Percentiles rank a stretch among this genome's conserved stretches.
Evolutionary conservation across 2,329 filamentous ascomycete species (phyloP).

Genomic region (Alternaria incomplexa): DNA sequence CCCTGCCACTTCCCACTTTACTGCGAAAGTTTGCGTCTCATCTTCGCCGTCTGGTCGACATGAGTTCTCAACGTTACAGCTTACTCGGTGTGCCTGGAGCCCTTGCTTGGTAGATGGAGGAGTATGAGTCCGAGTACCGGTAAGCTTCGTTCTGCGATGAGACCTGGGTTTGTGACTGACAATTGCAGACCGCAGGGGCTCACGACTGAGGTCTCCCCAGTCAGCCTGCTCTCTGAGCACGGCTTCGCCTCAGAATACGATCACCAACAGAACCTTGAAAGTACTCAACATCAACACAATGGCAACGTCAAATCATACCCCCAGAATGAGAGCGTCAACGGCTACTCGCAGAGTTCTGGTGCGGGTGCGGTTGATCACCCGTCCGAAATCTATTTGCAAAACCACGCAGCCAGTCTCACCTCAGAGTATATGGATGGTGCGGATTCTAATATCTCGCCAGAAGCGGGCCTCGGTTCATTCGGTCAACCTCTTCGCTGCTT

Average conservation of each 20-base stretch:
- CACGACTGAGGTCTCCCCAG: not conserved
- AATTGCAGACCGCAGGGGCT: not conserved
- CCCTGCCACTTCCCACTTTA: not conserved
- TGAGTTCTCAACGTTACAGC: not conserved
- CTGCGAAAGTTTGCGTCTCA: not conserved
- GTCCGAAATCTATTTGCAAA: not conserved
- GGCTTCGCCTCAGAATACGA: not conserved
- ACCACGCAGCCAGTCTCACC: not conserved
- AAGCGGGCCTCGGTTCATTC: not conserved
- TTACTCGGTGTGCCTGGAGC: not conserved
- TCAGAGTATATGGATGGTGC: not conserved
- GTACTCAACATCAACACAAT: not conserved
- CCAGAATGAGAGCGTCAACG: too few relatives aligned
- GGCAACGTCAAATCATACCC: not conserved
- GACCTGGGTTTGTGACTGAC: not conserved
- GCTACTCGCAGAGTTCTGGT: accelerated
- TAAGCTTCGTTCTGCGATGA: accelerated
- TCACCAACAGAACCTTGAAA: not conserved
- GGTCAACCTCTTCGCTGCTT: not conserved
- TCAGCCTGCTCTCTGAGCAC: not conserved
- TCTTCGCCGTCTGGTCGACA: not conserved
- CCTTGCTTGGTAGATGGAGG: not conserved
- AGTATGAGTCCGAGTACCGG: not conserved
- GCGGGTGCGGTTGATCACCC: not conserved
- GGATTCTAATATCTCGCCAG: accelerated